Evolutionary conservation across 768 basidiomycete genomes (phyloP).

Genomic region (Obba rivulosa): DNA sequence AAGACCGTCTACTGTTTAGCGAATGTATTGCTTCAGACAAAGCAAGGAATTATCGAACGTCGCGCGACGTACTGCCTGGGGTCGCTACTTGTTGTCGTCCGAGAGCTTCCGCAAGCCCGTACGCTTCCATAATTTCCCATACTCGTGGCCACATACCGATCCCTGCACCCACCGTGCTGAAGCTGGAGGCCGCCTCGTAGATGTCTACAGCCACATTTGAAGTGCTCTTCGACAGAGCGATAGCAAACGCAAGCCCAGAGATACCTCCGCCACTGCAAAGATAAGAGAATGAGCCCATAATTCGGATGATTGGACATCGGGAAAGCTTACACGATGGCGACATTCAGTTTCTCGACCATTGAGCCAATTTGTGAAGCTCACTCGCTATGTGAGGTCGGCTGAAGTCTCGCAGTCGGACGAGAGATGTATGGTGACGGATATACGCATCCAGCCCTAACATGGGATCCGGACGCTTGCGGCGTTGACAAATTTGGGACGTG

Average conservation of each 20-base stretch:
- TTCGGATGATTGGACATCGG: neutral
- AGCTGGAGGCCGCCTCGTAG: constrained; percentile 19
- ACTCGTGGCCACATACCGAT: constrained; percentile 18
- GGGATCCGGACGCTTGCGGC: too few species aligned
- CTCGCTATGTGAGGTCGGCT: neutral
- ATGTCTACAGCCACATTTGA: constrained; percentile 18
- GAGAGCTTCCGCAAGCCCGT: constrained; percentile 12
- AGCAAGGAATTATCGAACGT: neutral
- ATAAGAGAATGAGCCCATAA: neutral
- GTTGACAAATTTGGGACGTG: too few species aligned
- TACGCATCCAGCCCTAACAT: too few species aligned
- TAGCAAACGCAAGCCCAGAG: constrained; percentile 18
- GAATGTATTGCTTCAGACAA: neutral
- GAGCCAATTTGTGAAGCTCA: neutral
- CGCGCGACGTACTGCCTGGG: neutral
- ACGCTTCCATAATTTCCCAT: constrained; percentile 14
- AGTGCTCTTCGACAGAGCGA: constrained; percentile 12
- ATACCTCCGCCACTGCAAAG: constrained; percentile 22
- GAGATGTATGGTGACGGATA: too few species aligned
- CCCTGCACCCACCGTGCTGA: constrained; percentile 20
- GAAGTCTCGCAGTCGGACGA: too few species aligned
- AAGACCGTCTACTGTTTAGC: neutral
- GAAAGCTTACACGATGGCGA: neutral
- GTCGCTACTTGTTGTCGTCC: neutral
- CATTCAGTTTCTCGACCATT: neutral